Conservation (phyloP, 192 early-diverging fungal genomes). For the Dissophora globulifera region DNA sequence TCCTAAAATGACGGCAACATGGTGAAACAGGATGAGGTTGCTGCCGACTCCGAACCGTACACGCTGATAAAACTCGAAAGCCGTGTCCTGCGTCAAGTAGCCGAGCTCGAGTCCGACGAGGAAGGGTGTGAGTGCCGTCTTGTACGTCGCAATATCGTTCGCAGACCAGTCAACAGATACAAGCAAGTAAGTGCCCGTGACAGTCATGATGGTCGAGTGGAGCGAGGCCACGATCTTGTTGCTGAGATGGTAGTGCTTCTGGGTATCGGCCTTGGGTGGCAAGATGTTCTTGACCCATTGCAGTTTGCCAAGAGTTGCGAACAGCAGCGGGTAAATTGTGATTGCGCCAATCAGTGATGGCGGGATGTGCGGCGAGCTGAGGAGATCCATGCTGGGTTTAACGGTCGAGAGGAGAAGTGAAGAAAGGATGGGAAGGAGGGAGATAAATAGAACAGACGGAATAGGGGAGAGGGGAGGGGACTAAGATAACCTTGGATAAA, state of each 20-base stretch:
- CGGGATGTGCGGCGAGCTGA: slow-evolving; percentile 29
- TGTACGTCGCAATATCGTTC: slow-evolving; percentile 48
- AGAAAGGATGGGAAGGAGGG: slow-evolving; percentile 2
- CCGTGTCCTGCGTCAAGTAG: slow-evolving; percentile 46
- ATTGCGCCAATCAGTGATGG: slow-evolving; percentile 37
- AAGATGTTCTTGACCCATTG: slow-evolving; percentile 31
- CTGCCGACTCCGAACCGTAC: slow-evolving; percentile 42
- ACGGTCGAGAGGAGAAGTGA: neutral
- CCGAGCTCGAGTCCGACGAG: slow-evolving; percentile 52
- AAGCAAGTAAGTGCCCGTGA: slow-evolving; percentile 32
- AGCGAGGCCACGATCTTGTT: slow-evolving; percentile 55
- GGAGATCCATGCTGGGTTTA: slow-evolving; percentile 30
- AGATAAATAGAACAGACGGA: slow-evolving; percentile 18
- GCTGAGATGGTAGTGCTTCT: slow-evolving; percentile 49
- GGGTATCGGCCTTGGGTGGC: slow-evolving; percentile 42
- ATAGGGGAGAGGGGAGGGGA: neutral
- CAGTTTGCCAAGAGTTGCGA: slow-evolving; percentile 21
- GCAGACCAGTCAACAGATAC: slow-evolving; percentile 43
- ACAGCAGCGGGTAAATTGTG: slow-evolving; percentile 44
- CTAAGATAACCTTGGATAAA: neutral
- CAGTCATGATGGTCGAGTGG: slow-evolving; percentile 52
- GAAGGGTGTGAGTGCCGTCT: slow-evolving; percentile 43
- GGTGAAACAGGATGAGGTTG: slow-evolving; percentile 53
- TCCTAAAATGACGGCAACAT: slow-evolving; percentile 48
- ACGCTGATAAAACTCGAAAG: slow-evolving; percentile 53